Evolutionary conservation across 2,329 filamentous ascomycete species (phyloP), one percentile per base, ranked within the genome.

Genomic region (Botrytis tulipae): DNA sequence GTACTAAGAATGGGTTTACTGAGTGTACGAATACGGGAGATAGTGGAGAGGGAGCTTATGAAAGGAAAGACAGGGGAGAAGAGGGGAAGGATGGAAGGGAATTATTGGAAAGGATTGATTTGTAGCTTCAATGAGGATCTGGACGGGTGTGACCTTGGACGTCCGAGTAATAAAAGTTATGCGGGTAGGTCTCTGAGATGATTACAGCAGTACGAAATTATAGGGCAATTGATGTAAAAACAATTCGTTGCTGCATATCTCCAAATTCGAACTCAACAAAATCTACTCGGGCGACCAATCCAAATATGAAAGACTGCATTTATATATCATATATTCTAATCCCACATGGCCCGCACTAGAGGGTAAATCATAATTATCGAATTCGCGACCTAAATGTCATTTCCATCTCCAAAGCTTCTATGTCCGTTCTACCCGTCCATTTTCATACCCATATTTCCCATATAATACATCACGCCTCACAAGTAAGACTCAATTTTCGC

Each of bases 1-100:
- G 76, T 40, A 76, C 42, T 29, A 78, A 77, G 59, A 78, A 81
- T 74, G 78, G 78, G 16, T 81, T 81, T 44, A 77, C 78, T 25
- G 79, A 80, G 72, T 81, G 80, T 69, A 73, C 71, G 71, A 77
- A 79, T 74, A 78, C 79, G 62, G 75, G 73, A 5, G 60, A 75
- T 25, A 75, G 75, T 68, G 40, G 60, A 22, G 74, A 76, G 35
- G 71, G 61, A 40, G 78, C 74, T 73, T 66, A 75, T 65, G 67
- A 74, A 44, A 73, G 72, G 37, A 63, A 20, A 14, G 32, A 68
- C 8, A 71, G 73, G 29, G 54, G 65, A 54, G 73, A 54, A 4
- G 74, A 77, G 59, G 74, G 66, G 20, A 73, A 62, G 16, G 65
- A 72, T 9, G 75, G 74, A 5, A 74, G 77, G 37, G 51, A 74